Conservation (phyloP, 75 land plant species). For the Picea glauca region DNA sequence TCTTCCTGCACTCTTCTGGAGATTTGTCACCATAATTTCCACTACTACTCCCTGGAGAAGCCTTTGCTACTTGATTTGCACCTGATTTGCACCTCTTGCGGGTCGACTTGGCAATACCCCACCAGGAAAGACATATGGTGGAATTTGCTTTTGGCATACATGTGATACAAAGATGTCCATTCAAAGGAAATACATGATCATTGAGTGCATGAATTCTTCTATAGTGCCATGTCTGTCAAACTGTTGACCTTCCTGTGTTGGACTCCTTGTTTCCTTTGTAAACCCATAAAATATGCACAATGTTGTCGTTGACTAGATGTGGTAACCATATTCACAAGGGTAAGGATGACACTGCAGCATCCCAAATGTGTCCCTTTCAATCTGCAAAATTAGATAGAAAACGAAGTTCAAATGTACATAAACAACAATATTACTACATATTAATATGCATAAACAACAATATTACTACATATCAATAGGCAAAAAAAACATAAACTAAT, state of each 20-base stretch:
- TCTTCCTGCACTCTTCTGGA: slow-evolving; percentile 2
- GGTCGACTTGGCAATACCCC: slow-evolving; percentile 25
- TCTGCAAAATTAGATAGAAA: slow-evolving; percentile 7
- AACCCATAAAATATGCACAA: slow-evolving; percentile 49
- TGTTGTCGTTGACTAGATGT: slow-evolving; percentile 16
- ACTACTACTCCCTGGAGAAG: not conserved
- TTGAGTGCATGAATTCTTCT: slow-evolving; percentile 40
- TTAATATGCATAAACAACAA: no score
- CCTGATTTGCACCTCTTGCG: not conserved
- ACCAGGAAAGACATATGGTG: slow-evolving; percentile 38
- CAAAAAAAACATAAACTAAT: not conserved
- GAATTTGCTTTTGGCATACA: slow-evolving; percentile 41
- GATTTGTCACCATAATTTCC: not conserved
- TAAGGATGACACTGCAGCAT: slow-evolving; percentile 42
- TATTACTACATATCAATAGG: no score
- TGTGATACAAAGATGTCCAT: slow-evolving; percentile 46
- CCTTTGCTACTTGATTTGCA: not conserved
- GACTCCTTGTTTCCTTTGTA: slow-evolving; percentile 44
- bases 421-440: not conserved
- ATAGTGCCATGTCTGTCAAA: slow-evolving; percentile 44
- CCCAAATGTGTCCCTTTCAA: slow-evolving; percentile 38
- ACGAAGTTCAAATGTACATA: no score
- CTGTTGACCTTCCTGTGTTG: slow-evolving; percentile 34
- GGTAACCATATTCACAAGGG: slow-evolving; percentile 30
- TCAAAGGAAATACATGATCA: slow-evolving; percentile 23